These are phyloP conservation scores for Exophiala sp. DNA, from an alignment of 2,329 filamentous ascomycete species.

Conservation along the genomic window DNA sequence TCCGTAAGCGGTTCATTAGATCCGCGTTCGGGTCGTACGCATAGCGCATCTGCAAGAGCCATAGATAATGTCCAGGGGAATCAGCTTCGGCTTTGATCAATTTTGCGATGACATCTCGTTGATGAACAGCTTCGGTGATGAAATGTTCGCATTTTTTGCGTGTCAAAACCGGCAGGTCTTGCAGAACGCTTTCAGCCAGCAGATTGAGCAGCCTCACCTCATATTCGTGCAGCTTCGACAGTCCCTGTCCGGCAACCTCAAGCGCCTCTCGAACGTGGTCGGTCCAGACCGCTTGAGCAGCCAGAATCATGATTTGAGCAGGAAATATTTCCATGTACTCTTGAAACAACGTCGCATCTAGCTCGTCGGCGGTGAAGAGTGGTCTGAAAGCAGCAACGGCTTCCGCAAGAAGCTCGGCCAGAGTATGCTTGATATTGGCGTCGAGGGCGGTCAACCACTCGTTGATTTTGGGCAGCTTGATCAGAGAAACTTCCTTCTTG, in stretches of 20 bases:
- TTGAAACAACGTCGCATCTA: slow-evolving; percentile 68
- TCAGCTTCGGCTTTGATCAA: slow-evolving; percentile 72
- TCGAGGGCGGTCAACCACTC: slow-evolving; percentile 97
- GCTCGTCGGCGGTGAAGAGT: slow-evolving; percentile 67
- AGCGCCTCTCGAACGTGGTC: slow-evolving; percentile 77
- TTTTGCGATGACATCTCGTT: slow-evolving; percentile 88
- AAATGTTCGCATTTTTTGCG: slow-evolving; percentile 97
- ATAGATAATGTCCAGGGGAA: slow-evolving; percentile 77
- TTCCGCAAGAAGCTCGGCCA: slow-evolving; percentile 85
- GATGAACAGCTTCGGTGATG: slow-evolving; percentile 98
- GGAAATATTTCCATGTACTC: slow-evolving; percentile 82
- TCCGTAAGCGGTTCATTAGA: slow-evolving; percentile 73
- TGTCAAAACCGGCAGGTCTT: slow-evolving; percentile 79
- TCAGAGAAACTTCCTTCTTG: slow-evolving; percentile 85
- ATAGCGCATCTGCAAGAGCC: slow-evolving; percentile 97
- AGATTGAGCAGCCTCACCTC: slow-evolving; percentile 82
- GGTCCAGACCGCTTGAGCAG: slow-evolving; percentile 92
- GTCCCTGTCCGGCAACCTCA: slow-evolving; percentile 63
- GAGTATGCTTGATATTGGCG: slow-evolving; percentile 85
- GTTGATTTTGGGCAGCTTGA: slow-evolving; percentile 95
- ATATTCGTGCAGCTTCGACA: slow-evolving; percentile 71
- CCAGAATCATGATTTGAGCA: slow-evolving; percentile 91
- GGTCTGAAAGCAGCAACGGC: slow-evolving; percentile 78
- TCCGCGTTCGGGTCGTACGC: slow-evolving; percentile 81
- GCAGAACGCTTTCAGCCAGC: slow-evolving; percentile 83